Evolutionary conservation across 208 protist species (phyloP), one percentile per base, ranked within the genome.

Genomic region (Tritrichomonas foetus): DNA sequence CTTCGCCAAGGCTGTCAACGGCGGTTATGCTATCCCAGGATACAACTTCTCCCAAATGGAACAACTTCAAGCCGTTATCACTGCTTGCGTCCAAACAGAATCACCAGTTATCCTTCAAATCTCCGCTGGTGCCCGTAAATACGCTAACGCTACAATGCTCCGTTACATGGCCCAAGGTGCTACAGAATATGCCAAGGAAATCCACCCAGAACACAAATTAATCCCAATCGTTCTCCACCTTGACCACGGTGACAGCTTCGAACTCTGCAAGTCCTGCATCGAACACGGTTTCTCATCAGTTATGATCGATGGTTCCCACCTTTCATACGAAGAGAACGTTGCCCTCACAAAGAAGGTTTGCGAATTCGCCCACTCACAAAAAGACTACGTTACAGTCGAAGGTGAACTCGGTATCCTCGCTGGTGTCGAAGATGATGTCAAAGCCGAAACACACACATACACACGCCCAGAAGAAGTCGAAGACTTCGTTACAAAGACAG

Each of bases 21-120:
- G 72, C n/a, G 84, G 93, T n/a, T 96, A 96, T 66, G 95, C 94
- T 95, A 94, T 96, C 94, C 93, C 93, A 78, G 95, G 94, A 84
- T 95, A 93, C 84, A 96, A 96, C 80, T 93, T 96, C 78, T 96
- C 95, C 92, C 95, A 96, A 69, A 95, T 96, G 94, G 95, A 96
- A 66, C 72, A 95, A 33, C 92, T 96, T 80, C 94, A 96, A 92
- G 94, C 92, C 0, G 95, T 96, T 57, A 94, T 96, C n/a, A 36
- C 30, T 50, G 95, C 95, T 61, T 94, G 92, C 44, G 53, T 33
- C 25, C 11, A 94, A 78, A 75, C 82, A 61, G 94, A 96, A 36
- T 95, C 95, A 13, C 95, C 95, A 61, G 95, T 96, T 74, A 96
- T 96, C 93, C 74, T 96, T 78, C 95, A 96, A 80, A 84, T 93